Percentiles rank a stretch among this genome's conserved stretches.
These are phyloP conservation scores for Pholiota microspora DNA, from an alignment of 768 basidiomycete species.

Conservation along the genomic window DNA sequence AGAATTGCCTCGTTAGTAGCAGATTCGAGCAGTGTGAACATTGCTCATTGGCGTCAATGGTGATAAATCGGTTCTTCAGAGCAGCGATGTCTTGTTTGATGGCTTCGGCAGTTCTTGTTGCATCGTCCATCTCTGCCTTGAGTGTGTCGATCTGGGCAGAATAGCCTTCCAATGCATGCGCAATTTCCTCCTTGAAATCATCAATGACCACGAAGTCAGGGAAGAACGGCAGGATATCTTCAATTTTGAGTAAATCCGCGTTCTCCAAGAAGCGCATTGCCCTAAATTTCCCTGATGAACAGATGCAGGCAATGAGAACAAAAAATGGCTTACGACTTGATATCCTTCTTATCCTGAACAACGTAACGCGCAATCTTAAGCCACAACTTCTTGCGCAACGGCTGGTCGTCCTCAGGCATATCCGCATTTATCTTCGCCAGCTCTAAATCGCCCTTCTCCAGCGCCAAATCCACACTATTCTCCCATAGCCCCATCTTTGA, in stretches of 20 bases:
- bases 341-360: slow-evolving; percentile 96
- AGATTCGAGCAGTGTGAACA: slow-evolving; percentile 79
- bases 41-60: slow-evolving; percentile 82
- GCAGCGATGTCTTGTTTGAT: slow-evolving; percentile 90
- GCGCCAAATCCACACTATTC: slow-evolving; percentile 91
- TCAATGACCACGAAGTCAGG: slow-evolving; percentile 99
- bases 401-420: slow-evolving; percentile 87
- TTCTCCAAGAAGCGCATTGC: slow-evolving; percentile 97
- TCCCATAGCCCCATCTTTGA: slow-evolving; percentile 98
- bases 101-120: slow-evolving; percentile 86
- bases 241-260: slow-evolving; percentile 93
- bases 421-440: slow-evolving; percentile 95
- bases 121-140: slow-evolving; percentile 95
- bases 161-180: slow-evolving; percentile 92
- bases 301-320: not conserved
- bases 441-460: slow-evolving; percentile 93
- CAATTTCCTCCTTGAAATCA: slow-evolving; percentile 99
- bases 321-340: slow-evolving; percentile 78
- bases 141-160: slow-evolving; percentile 86
- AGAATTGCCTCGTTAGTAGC: slow-evolving; percentile 88
- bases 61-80: slow-evolving; percentile 87
- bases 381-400: slow-evolving; percentile 91
- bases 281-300: slow-evolving; percentile 37
- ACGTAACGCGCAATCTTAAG: slow-evolving; percentile 98
- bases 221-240: slow-evolving; percentile 99